Evolutionary conservation across 208 protist genomes (phyloP).

Genomic region (Plasmodiophora brassicae): DNA sequence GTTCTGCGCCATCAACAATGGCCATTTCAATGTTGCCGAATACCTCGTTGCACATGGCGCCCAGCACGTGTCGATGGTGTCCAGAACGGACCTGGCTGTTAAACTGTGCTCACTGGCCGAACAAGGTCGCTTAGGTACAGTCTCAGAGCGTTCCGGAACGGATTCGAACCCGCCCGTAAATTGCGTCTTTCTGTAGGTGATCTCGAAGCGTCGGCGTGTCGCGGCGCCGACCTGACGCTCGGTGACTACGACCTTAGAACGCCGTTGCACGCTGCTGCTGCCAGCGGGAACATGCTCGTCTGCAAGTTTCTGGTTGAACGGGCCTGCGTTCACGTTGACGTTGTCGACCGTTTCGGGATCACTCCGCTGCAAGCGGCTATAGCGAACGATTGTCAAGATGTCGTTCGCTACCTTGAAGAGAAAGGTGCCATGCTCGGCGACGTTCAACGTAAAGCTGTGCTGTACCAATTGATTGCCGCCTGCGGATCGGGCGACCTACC

Average conservation of each 20-base stretch:
- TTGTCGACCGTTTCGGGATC: background rate
- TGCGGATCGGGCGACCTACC: background rate
- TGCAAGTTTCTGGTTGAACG: constrained; percentile 14
- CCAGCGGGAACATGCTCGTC: background rate
- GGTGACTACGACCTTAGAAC: background rate
- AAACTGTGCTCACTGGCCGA: background rate
- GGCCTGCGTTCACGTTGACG: background rate
- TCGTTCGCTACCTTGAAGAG: background rate
- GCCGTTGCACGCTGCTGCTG: background rate
- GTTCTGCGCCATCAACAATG: background rate
- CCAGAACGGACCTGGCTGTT: background rate
- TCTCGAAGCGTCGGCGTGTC: background rate
- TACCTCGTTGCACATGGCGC: background rate
- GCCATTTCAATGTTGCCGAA: background rate
- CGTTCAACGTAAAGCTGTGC: background rate
- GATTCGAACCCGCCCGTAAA: background rate
- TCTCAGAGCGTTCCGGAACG: background rate
- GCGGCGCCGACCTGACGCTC: background rate
- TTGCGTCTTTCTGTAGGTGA: background rate
- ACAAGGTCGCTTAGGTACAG: background rate
- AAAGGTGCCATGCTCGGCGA: background rate
- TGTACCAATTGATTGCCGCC: background rate
- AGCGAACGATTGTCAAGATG: background rate
- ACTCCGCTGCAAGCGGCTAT: background rate
- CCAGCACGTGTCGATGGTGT: background rate